Evolutionary conservation across 805 yeast genomes (phyloP).

Genomic region (Limtongia smithiae): DNA sequence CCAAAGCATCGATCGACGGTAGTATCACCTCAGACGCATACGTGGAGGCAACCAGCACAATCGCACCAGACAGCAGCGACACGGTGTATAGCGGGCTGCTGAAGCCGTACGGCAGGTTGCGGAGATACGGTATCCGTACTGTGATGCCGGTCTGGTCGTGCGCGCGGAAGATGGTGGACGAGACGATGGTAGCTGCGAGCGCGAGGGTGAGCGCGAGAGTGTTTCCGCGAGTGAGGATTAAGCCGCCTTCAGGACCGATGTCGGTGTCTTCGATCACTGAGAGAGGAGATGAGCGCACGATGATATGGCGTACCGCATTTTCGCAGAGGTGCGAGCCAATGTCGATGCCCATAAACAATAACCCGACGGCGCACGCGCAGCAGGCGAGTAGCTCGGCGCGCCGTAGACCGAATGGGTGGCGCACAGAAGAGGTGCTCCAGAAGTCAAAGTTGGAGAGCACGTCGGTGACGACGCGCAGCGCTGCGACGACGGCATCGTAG

Average conservation of each 20-base stretch:
- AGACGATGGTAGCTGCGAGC: conserved; percentile 36
- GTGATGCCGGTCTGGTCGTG: conserved; percentile 36
- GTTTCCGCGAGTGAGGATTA: conserved; percentile 18
- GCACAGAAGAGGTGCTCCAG: conserved; percentile 78
- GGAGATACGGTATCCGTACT: conserved; percentile 19
- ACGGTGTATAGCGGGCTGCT: conserved; percentile 20
- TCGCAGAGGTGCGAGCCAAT: conserved; percentile 82
- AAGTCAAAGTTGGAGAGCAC: conserved; percentile 87
- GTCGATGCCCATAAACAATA: conserved; percentile 88
- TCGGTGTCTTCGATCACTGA: not conserved
- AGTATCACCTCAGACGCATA: conserved; percentile 30
- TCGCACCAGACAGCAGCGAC: conserved; percentile 7
- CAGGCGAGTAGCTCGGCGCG: conserved; percentile 83
- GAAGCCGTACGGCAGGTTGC: conserved; percentile 21
- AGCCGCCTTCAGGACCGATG: conserved; percentile 19
- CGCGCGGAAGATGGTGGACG: conserved; percentile 38
- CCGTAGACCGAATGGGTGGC: conserved; percentile 91
- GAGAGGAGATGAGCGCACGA: conserved; percentile 18
- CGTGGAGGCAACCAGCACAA: conserved; percentile 13
- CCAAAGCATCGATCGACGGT: conserved; percentile 35
- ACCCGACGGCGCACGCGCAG: conserved; percentile 78
- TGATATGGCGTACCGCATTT: conserved; percentile 43
- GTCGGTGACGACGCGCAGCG: conserved; percentile 66
- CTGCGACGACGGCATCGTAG: conserved; percentile 78
- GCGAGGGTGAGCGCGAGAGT: conserved; percentile 27